A percentile compares a stretch with the other conserved stretches of the same genome.
Conservation (phyloP, 2,329 filamentous ascomycete genomes). For the Colletotrichum sp. region DNA sequence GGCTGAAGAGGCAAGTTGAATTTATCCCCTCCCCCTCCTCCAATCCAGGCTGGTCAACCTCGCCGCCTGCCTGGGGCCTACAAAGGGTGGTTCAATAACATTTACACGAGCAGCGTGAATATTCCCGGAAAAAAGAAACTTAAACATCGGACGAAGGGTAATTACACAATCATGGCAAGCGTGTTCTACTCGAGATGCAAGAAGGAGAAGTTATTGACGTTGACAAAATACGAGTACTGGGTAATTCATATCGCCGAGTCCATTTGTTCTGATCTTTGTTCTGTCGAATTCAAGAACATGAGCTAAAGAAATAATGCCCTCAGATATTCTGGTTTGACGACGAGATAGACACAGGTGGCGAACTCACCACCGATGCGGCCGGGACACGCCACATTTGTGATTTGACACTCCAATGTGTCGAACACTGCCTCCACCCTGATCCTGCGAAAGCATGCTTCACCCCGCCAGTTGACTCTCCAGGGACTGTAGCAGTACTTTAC, state of each 20-base stretch:
- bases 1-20: not conserved
- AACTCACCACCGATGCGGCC: not conserved
- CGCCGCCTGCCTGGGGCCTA: not conserved
- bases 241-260: not conserved
- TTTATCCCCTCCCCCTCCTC: not conserved
- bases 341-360: not conserved
- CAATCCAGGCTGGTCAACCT: not conserved
- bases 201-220: not conserved
- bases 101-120: not conserved
- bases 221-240: not conserved
- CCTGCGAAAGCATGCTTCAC: not conserved
- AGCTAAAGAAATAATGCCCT: not conserved
- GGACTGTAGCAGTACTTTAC: not conserved
- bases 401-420: not conserved
- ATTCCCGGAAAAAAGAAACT: not conserved
- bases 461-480: not conserved
- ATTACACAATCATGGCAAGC: not conserved
- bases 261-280: rapidly evolving
- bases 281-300: not conserved
- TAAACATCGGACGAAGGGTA: not conserved
- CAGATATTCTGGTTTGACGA: not conserved
- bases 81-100: not conserved
- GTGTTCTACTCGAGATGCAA: not conserved
- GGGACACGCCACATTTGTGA: not conserved
- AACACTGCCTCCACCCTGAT: not conserved